Evolutionary conservation across 1,284 basidiomycete species (phyloP), one percentile per base, ranked within the genome.

Genomic region (Boletellus deceptivus): DNA sequence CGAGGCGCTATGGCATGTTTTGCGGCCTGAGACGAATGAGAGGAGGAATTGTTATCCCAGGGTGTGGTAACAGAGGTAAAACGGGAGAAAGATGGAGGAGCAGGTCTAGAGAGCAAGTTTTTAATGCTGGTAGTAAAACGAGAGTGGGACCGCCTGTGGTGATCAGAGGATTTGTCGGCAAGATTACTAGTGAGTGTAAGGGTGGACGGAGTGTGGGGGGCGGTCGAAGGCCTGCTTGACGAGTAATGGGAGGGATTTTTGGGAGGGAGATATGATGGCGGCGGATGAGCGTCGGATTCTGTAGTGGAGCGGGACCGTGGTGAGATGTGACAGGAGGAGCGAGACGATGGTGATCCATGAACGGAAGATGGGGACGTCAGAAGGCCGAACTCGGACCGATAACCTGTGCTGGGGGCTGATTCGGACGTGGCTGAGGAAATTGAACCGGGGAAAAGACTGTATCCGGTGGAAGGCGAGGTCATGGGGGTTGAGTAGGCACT

Each of bases 351-450:
- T 6, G 58, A 58, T 34, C 48, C 58, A 5, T 37, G 43, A 9
- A 52, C 20, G 14, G 54, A 52, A 3, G 61, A 46, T 10, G 29
- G 45, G 20, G 50, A 42, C 0, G 48, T 46, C 33, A 62, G 41
- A 16, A 52, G 22, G 36, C 54, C 55, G 20, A 55, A 53, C 10
- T 69, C 60, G 49, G 58, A 61, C 18, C 39, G 49, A 46, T 44
- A 51, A 17, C 55, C 59, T 6, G 54, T 10, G 16, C 41, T 46
- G 4, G 58, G 54, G 0, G 27, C 27, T 0, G 59, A 68, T n/a
- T 68, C 66, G 45, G 67, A 69, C 0, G 66, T 60, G 8, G 53
- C 52, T n/a, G 60, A 68, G 3, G 65, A 66, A 11, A 56, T 50
- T 0, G 65, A 62, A 4, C 49, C 46, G 0, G 50, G 50, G 16